Base-by-base conservation (phyloP, 257 asterid genomes). In the Lantana camara region DNA sequence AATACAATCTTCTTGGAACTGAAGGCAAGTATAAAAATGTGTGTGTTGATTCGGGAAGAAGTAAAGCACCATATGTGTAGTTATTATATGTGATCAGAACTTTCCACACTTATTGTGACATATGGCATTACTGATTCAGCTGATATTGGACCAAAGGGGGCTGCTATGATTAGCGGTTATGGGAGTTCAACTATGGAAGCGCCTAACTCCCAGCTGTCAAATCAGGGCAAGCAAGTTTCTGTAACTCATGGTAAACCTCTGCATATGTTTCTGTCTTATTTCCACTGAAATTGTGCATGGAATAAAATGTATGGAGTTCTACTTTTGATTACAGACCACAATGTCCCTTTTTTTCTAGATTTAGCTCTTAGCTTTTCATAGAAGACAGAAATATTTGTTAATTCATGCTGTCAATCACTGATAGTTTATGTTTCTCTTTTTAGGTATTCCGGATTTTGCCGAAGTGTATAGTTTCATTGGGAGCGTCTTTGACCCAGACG, bases 391-490 rank as follows among this genome's bases (percentile, higher is more conserved):
- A n/a, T n/a, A n/a, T n/a, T n/a, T n/a, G n/a, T n/a, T n/a, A n/a
- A n/a, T n/a, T n/a, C n/a, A n/a, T 51, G 57, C 20, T 29, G 46
- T 48, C 34, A 20, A 38, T 23, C 59, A 11, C 9, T 56, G 11
- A 40, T 67, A 58, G 41, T 42, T 46, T 53, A 13, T 60, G 41
- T 50, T 24, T 71, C 37, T 63, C 29, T 51, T 16, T 66, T 22
- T 70, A 89, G 98, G 97, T 38, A 72, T 87, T 68, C 98, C 97
- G 10, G 98, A 93, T 83, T 93, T 93, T 79, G 84, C 88, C n/a
- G 98, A 87, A 82, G 96, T 93, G 23, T 93, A 93, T 67, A 79
- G 89, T 76, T 93, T 89, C 76, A 93, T 93, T 50, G 98, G 97
- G 60, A 90, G 96, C 56, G 92, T 93, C 72, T 93, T 93, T 70